Percentiles rank a stretch among this genome's conserved stretches.
These are phyloP conservation scores for Pleurostoma richardsiae DNA, from an alignment of 2,329 filamentous ascomycete genomes.

Conservation along the genomic window DNA sequence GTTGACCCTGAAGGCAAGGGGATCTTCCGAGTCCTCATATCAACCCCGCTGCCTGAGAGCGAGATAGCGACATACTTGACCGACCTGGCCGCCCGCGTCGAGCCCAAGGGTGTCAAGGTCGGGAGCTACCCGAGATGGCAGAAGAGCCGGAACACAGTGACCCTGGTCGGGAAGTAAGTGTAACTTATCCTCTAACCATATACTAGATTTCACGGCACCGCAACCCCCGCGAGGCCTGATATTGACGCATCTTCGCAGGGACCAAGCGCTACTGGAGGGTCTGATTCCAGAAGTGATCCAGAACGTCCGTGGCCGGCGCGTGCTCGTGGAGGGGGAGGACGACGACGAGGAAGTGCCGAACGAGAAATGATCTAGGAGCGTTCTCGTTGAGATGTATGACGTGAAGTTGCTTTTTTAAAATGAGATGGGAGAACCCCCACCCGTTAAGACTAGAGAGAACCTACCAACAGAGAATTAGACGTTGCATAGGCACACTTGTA, in stretches of 20 bases:
- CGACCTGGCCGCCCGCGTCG: conserved; percentile 68
- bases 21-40: conserved; percentile 73
- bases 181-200: not conserved
- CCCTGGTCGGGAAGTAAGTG: conserved; percentile 63
- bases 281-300: conserved; percentile 72
- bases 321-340: conserved; percentile 67
- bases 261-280: conserved; percentile 72
- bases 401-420: too few relatives aligned
- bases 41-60: conserved; percentile 84
- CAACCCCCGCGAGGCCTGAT: not conserved
- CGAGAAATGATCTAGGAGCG: too few relatives aligned
- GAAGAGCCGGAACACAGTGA: conserved; percentile 83
- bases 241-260: conserved; percentile 35
- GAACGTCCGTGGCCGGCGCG: conserved; percentile 67
- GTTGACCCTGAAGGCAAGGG: conserved; percentile 77
- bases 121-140: conserved; percentile 94
- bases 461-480: too few relatives aligned
- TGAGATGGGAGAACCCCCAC: too few relatives aligned
- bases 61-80: conserved; percentile 78
- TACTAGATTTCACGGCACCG: not conserved
- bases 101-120: conserved; percentile 78
- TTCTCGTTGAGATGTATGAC: too few relatives aligned
- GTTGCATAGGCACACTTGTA: too few relatives aligned
- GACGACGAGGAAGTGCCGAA: conserved; percentile 33
- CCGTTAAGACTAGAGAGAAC: too few relatives aligned